Evolutionary conservation across 2,329 filamentous ascomycete genomes (phyloP), one percentile per base, ranked within the genome.

Genomic region (Verticillium klebahnii): DNA sequence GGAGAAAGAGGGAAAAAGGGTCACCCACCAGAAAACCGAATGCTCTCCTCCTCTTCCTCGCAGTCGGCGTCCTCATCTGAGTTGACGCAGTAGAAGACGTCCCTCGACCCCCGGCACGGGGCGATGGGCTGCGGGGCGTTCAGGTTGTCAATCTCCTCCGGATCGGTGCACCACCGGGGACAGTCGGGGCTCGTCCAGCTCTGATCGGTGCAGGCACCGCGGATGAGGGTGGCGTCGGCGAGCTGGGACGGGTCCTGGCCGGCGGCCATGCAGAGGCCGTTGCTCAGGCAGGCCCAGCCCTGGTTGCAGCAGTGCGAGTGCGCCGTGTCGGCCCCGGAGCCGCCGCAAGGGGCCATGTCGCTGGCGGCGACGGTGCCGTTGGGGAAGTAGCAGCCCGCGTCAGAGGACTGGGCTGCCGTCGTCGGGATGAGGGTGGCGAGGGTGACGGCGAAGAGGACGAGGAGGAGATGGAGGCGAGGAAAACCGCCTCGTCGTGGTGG

Each of bases 181-280:
- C 57, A 58, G 37, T 58, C 57, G 7, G 36, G 36, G 14, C 37
- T 45, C 12, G 23, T 5, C 57, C 57, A 58, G 23, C 23, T 32
- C 37, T 29, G 23, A 12, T 58, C 57, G 15, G 57, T 58, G 57
- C 57, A 58, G 37, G 34, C 57, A n/a, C 57, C 57, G 23, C 36
- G 57, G 23, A 58, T 12, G 57, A 58, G 31, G 37, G 37, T 50
- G 15, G 57, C 37, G 17, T 50, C 37, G 57, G 57, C 39, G 19
- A 58, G 57, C 23, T 58, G 40, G 15, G 36, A 25, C n/a, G 57
- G 57, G 14, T 58, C 57, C 37, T 58, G 37, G 5, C 39, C 57
- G 14, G 57, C 57, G 37, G 37, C 36, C 57, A 58, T 58, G 17
- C 57, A 58, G 57, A 58, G 57, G 37, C 57, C 57, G 57, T 58